Conservation (phyloP, 1,139 yeast species). For the Wickerhamomyces sp. region DNA sequence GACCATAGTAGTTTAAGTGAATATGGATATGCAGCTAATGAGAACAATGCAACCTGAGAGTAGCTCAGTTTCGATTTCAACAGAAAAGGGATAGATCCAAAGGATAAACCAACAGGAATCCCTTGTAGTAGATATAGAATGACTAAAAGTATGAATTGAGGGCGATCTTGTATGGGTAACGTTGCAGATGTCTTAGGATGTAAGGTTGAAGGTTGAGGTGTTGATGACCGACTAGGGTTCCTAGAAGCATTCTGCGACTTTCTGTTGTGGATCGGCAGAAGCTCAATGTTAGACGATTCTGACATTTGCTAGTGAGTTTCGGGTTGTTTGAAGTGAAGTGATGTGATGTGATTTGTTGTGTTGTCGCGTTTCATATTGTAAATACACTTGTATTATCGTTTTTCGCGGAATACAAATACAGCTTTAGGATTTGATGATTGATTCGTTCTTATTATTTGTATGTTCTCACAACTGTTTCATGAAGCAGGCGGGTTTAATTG, state of each 20-base stretch:
- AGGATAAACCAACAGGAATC: constrained; percentile 91
- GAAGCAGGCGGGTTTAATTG: too few species aligned
- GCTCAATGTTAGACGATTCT: constrained; percentile 16
- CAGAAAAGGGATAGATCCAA: constrained; percentile 92
- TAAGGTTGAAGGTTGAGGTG: neutral
- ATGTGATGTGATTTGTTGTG: neutral
- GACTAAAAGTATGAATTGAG: constrained; percentile 69
- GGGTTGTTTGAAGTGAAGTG: neutral
- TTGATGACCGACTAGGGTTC: constrained; percentile 4
- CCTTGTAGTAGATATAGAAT: constrained; percentile 83
- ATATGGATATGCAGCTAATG: constrained; percentile 92
- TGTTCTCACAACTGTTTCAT: too few species aligned
- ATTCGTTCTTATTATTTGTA: too few species aligned
- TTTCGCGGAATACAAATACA: too few species aligned
- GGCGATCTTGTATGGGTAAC: constrained; percentile 44
- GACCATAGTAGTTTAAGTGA: constrained; percentile 91
- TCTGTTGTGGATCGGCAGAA: constrained; percentile 20
- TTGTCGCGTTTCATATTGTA: too few species aligned
- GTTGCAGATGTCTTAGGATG: constrained; percentile 7
- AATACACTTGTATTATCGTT: too few species aligned
- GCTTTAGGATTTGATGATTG: too few species aligned
- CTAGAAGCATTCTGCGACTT: constrained; percentile 9
- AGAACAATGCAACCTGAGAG: constrained; percentile 85
- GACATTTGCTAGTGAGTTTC: constrained; percentile 4
- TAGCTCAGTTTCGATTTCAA: constrained; percentile 71